phyloP scores from a whole-genome alignment of 2,329 filamentous ascomycete species.

The Trichoderma lentiforme region DNA sequence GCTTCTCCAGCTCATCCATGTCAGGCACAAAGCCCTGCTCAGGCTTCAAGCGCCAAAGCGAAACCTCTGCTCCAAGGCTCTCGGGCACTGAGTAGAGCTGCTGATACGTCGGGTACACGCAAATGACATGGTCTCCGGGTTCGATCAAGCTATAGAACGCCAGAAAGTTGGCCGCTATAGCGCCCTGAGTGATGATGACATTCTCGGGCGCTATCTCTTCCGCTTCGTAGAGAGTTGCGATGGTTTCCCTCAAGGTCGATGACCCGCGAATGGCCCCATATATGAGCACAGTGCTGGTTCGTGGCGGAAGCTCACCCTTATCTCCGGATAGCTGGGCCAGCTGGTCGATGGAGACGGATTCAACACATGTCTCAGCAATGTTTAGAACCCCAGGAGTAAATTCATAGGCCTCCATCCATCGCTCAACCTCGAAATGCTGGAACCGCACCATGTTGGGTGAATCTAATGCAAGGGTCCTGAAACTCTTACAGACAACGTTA shows the following conservation, averaged over 20 bases:
- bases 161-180: constrained; percentile 83
- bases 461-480: not conserved
- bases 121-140: constrained; percentile 78
- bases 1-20: constrained; percentile 58
- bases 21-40: constrained; percentile 66
- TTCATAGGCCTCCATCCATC: constrained; percentile 64
- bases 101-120: constrained; percentile 83
- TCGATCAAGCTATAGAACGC: constrained; percentile 69
- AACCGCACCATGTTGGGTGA: constrained; percentile 52
- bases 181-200: constrained; percentile 74
- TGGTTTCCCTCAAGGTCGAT: constrained; percentile 57
- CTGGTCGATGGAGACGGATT: constrained; percentile 69
- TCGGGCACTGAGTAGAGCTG: constrained; percentile 75
- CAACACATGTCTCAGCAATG: constrained; percentile 75
- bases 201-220: constrained; percentile 51
- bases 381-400: constrained; percentile 58
- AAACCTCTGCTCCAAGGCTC: constrained; percentile 72
- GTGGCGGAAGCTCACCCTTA: constrained; percentile 42
- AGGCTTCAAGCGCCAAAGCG: constrained; percentile 67
- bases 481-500: not conserved
- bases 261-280: constrained; percentile 74
- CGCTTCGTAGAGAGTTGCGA: constrained; percentile 63
- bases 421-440: constrained; percentile 65
- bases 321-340: constrained; percentile 58
- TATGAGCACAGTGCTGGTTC: constrained; percentile 56